A percentile compares a stretch with the other conserved stretches of the same genome.
phyloP scores from a whole-genome alignment of 2,329 filamentous ascomycete genomes.

The Aspergillus puulaauensis region DNA sequence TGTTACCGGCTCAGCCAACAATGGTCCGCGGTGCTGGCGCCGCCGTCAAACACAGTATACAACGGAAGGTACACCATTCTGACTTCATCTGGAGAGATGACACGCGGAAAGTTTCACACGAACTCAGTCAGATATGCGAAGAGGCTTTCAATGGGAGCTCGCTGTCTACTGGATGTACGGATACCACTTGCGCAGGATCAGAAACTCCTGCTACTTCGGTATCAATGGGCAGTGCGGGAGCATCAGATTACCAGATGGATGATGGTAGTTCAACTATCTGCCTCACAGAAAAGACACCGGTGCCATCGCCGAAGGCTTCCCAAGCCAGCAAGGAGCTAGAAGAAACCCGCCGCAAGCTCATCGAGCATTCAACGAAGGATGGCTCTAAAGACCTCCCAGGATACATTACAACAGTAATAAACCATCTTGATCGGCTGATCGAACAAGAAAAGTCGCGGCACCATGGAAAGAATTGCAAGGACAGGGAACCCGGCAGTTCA shows the following conservation, averaged over 20 bases:
- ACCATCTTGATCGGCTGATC: conserved; percentile 59
- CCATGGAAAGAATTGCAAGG: background rate
- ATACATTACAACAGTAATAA: conserved; percentile 60
- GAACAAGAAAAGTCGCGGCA: conserved; percentile 35
- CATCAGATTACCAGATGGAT: conserved; percentile 16
- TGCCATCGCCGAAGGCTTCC: conserved; percentile 48
- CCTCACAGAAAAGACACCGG: conserved; percentile 40
- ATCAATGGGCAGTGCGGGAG: conserved; percentile 35
- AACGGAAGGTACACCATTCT: conserved; percentile 43
- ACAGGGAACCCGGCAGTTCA: conserved; percentile 8
- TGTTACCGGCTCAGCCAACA: conserved; percentile 40
- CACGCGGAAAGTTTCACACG: conserved; percentile 76
- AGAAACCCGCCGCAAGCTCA: conserved; percentile 59
- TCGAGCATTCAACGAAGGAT: conserved; percentile 49
- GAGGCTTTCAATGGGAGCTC: conserved; percentile 80
- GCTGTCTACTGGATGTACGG: conserved; percentile 50
- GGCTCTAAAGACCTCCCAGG: conserved; percentile 46
- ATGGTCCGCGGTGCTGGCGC: conserved; percentile 35
- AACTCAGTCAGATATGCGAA: conserved; percentile 86
- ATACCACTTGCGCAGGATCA: conserved; percentile 41
- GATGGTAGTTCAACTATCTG: conserved; percentile 30
- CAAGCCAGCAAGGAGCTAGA: conserved; percentile 56
- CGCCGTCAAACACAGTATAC: conserved; percentile 29
- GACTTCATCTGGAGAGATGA: conserved; percentile 69
- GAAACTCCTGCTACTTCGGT: conserved; percentile 54